Base-by-base conservation (phyloP, 1,284 basidiomycete species). In the Leccinum subfulvum region DNA sequence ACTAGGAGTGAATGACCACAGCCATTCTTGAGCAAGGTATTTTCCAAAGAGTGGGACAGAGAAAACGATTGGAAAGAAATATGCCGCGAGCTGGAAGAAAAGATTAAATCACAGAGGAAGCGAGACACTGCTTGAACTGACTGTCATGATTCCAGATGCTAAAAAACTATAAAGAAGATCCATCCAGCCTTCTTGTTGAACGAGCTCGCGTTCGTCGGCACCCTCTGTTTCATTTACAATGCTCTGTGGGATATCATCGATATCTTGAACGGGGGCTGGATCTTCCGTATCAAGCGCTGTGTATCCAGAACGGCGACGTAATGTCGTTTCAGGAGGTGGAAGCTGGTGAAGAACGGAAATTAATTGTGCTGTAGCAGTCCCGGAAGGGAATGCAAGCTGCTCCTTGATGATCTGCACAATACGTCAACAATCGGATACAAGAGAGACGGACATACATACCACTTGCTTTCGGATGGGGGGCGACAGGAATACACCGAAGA, bases 331-430 rank as follows among this genome's bases (percentile, higher is more conserved):
- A 18, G 86, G 86, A 37, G 85, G 84, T 2, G 91, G 90, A 56
- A 89, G 75, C 64, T 84, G 76, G 71, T 98, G 95, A n/a, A 98
- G 82, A 10, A 98, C 91, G 1, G 93, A 90, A 56, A 98, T 95
- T 18, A 98, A 82, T 71, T 98, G 96, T 1, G 96, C 97, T 0
- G 96, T 98, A 0, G 96, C 96, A n/a, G 92, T 97, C 23, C 97
- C 97, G 0, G 92, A 95, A 0, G 96, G 96, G 68, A 98, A 98
- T 1, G 92, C 82, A 14, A 98, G 85, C 74, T 97, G 89, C 74
- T 98, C 96, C 74, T 95, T 90, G 52, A 98, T 88, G 62, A 98
- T 96, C 89, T 94, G 65, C 65, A 39, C 13, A 21, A 59, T 26
- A 21, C 0, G 13, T 71, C 33, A 60, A 28, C 18, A 55, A 44